Evolutionary conservation across 78 protist species (phyloP).

Genomic region (Paulinella micropora): DNA sequence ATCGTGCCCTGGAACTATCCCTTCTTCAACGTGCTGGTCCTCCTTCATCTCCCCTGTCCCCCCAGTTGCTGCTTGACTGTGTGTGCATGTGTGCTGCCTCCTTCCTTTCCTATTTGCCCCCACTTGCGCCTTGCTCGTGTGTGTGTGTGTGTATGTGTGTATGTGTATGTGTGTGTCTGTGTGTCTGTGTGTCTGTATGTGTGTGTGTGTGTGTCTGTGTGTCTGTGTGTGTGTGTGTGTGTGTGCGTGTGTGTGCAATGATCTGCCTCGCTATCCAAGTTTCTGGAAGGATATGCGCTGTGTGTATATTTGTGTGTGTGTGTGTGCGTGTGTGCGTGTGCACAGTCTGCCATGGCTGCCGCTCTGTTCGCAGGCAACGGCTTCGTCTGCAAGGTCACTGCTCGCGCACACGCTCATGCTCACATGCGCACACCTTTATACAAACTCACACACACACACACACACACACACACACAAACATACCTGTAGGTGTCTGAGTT

Average conservation of each 20-base stretch:
- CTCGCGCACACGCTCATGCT: background rate
- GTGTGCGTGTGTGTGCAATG: background rate
- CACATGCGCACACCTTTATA: background rate
- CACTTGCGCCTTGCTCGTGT: too few relatives aligned
- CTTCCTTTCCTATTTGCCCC: too few relatives aligned
- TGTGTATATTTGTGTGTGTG: background rate
- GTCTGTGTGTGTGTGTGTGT: background rate
- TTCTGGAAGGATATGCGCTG: too few relatives aligned
- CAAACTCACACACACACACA: background rate
- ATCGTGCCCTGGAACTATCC: constrained; percentile 42
- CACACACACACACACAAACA: too few relatives aligned
- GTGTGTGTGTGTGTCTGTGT: background rate
- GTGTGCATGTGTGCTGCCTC: too few relatives aligned
- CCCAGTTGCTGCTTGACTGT: too few relatives aligned
- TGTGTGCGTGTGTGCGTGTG: background rate
- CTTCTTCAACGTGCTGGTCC: constrained; percentile 22
- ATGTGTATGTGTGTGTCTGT: background rate
- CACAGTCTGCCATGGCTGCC: background rate
- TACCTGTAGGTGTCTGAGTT: background rate
- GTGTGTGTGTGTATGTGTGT: too few relatives aligned
- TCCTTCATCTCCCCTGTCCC: background rate
- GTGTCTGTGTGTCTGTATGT: background rate
- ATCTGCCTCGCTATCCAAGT: too few relatives aligned
- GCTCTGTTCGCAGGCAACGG: constrained; percentile 24
- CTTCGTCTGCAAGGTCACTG: constrained; percentile 14